These are phyloP conservation scores for Blastocystis sp. DNA, from an alignment of 352 stramenopile genomes.

Conservation along the genomic window DNA sequence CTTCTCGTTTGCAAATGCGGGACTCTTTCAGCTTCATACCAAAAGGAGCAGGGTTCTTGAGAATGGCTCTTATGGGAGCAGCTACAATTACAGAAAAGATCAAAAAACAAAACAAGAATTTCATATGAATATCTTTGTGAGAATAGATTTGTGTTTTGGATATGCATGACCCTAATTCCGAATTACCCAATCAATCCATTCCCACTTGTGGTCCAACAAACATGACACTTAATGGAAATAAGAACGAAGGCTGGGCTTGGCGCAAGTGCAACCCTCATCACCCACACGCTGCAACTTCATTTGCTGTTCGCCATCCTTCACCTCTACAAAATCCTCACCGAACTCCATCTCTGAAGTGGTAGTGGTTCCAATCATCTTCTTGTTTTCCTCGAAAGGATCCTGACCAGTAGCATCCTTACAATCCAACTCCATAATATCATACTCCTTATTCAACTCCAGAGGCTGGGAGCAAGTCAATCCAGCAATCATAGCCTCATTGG, in stretches of 20 bases:
- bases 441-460: conserved; percentile 48
- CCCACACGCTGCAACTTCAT: conserved; percentile 2
- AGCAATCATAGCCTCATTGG: background rate
- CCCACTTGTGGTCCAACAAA: background rate
- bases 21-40: too few relatives aligned
- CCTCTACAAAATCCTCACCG: background rate
- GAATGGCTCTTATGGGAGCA: too few relatives aligned
- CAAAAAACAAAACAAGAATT: too few relatives aligned
- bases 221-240: background rate
- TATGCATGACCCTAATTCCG: too few relatives aligned
- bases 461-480: conserved; percentile 35
- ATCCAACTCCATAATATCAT: conserved; percentile 23
- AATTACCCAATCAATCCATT: too few relatives aligned
- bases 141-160: too few relatives aligned
- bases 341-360: background rate
- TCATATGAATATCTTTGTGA: too few relatives aligned
- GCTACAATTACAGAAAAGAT: too few relatives aligned
- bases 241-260: background rate
- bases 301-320: background rate
- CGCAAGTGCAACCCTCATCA: conserved; percentile 16
- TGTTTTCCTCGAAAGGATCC: conserved; percentile 49
- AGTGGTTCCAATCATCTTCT: conserved; percentile 18
- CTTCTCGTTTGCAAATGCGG: background rate
- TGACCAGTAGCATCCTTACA: conserved; percentile 43
- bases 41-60: too few relatives aligned